Conservation (phyloP, 2,329 filamentous ascomycete species). For the Ilyonectria mors-panacis region DNA sequence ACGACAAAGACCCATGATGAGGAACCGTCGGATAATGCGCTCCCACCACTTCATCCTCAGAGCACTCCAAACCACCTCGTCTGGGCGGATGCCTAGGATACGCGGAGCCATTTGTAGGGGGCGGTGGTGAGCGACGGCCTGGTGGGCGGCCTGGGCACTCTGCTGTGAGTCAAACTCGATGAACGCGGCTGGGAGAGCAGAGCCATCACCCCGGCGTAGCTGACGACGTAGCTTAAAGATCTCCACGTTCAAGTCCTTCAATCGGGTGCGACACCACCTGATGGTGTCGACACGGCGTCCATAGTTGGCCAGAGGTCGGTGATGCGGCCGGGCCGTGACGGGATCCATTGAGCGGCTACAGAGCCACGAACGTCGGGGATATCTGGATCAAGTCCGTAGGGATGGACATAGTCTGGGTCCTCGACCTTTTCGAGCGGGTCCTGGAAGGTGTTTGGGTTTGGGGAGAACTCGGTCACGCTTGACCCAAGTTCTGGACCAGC, state of each 20-base stretch:
- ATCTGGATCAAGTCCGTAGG: conserved; percentile 53
- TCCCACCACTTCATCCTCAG: conserved; percentile 91
- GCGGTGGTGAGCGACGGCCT: conserved; percentile 89
- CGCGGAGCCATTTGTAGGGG: conserved; percentile 89
- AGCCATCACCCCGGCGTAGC: conserved; percentile 78
- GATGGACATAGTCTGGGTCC: conserved; percentile 55
- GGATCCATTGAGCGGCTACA: conserved; percentile 82
- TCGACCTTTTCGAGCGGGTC: conserved; percentile 42
- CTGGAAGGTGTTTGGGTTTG: conserved; percentile 17
- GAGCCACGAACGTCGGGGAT: conserved; percentile 61
- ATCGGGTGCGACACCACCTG: conserved; percentile 80
- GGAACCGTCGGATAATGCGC: conserved; percentile 79
- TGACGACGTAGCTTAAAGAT: conserved; percentile 79
- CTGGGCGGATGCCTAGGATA: conserved; percentile 85
- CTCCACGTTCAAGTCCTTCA: conserved; percentile 57
- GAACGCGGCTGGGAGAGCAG: conserved; percentile 84
- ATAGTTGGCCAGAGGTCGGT: conserved; percentile 76
- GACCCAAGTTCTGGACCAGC: conserved; percentile 31
- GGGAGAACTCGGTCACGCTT: conserved; percentile 32
- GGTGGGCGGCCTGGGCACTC: conserved; percentile 88
- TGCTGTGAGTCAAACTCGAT: conserved; percentile 89
- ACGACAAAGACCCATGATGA: conserved; percentile 79
- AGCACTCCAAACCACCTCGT: conserved; percentile 90
- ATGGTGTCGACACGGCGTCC: conserved; percentile 96
- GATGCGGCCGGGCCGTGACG: conserved; percentile 81